Evolutionary conservation across 2,329 filamentous ascomycete species (phyloP), one percentile per base, ranked within the genome.

Genomic region (Tolypocladium sp.): DNA sequence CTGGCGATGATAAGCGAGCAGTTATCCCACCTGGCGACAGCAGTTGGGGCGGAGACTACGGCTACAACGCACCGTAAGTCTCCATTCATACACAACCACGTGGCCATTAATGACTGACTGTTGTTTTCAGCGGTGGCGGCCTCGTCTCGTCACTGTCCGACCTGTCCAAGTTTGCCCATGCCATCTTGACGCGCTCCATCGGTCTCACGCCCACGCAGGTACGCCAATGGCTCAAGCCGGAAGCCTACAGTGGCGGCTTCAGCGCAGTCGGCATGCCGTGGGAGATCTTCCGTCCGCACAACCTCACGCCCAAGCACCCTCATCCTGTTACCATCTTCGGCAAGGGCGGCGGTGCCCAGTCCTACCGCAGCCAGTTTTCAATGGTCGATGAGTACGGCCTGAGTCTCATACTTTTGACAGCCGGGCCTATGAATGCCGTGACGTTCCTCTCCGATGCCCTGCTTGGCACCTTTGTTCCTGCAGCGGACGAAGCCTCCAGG

Each of bases 361-460:
- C 65, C 4, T 75, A 75, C 30, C 66, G 69, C 22, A 70, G 70
- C n/a, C 73, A 75, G 30, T 53, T 76, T 0, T 65, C 65, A 3
- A 44, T 74, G 0, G 57, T 75, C 2, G 73, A 75, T 22, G 70
- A 74, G 35, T 74, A 74, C 35, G 71, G 73, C 0, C 40, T 73
- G 1, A 69, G 68, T 0, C 17, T 72, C 1, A 30, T 74, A 1
- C 57, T 73, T 1, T 60, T 74, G 2, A 71, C 71, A 0, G 71
- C 72, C 0, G 71, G 73, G 0, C 65, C 68, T 1, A 66, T 68
- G 61, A 60, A 63, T 9, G 70, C 71, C 0, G 61, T 70, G 2
- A 59, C 64, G 1, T 53, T 66, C 55, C 59, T 73, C 0, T 66
- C 68, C 17, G 68, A 71, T 22, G 65, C 69, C 0, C 49, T 71